A percentile compares a stretch with the other conserved stretches of the same genome.
Conservation (phyloP, 345 rosid genomes). For the Eucalyptus sideroxylon region DNA sequence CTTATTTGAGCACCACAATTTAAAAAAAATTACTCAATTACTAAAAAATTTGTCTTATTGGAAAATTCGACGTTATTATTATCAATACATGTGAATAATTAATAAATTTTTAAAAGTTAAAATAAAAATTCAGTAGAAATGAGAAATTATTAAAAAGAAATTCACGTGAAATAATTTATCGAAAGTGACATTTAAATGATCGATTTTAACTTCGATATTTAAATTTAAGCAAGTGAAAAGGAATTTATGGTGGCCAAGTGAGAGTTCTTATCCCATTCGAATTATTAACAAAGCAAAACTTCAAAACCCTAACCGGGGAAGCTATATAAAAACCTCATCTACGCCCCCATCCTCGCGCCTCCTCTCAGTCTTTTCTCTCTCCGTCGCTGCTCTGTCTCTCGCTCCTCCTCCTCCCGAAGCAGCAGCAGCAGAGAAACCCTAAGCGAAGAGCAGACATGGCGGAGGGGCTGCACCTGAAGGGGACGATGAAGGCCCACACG, state of each 20-base stretch:
- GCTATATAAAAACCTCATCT: not conserved
- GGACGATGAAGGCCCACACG: constrained; percentile 92
- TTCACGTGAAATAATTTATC: rapidly evolving
- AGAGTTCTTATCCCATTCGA: not conserved
- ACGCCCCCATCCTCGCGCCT: not conserved
- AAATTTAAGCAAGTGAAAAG: rapidly evolving
- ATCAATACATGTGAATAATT: no score
- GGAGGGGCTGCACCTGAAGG: constrained; percentile 56
- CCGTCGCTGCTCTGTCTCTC: not conserved
- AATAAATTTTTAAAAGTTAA: no score
- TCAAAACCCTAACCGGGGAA: not conserved
- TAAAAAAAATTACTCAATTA: no score
- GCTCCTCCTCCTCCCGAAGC: not conserved
- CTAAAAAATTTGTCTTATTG: rapidly evolving
- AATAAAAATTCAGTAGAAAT: no score
- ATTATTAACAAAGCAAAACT: not conserved
- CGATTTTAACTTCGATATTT: no score
- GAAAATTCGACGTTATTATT: no score
- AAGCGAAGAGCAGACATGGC: constrained; percentile 15
- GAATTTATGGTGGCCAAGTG: no score
- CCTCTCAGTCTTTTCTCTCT: not conserved
- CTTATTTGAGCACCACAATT: rapidly evolving
- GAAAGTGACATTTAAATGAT: rapidly evolving
- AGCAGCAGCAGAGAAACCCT: not conserved
- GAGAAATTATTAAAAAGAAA: no score